Evolutionary conservation across 306 rosid genomes (phyloP), one percentile per base, ranked within the genome.

Genomic region (Arachis stenosperma): DNA sequence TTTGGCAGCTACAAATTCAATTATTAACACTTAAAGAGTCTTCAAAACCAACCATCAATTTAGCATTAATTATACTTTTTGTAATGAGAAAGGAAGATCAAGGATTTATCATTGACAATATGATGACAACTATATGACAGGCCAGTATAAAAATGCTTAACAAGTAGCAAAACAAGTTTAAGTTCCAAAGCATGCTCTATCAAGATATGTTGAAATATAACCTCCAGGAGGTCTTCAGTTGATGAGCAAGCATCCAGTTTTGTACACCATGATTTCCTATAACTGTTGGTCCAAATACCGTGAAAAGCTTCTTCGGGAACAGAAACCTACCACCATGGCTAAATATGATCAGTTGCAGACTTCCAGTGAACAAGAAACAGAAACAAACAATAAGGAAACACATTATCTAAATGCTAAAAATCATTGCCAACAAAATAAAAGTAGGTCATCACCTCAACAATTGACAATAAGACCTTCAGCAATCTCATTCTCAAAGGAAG

Each of bases 191-290:
- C 76, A 77, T 40, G 62, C 8, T 74, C 44, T 12, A 60, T 57
- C 54, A 64, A 55, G 33, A 27, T 14, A 69, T 9, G 61, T 68
- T 51, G 80, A 60, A 58, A 36, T 48, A 50, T 60, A 78, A 90
- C 97, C 93, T 90, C 86, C 42, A 90, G 90, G 76, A 90, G 83
- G 67, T 83, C 90, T 82, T 76, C 88, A 9, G 88, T 74, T 9
- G 90, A 85, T 58, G 89, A 83, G 41, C 86, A 78, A 43, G 81
- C 77, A 62, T 59, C 77, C 75, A 90, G 76, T 74, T 79, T 88
- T 39, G 54, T 65, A 29, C 83, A 76, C 97, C 97, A 90, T 63
- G 83, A 80, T 80, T 86, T 79, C 53, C 93, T 83, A 29, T 60
- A 48, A 71, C 53, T 71, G 27, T 83, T 85, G 4, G 82, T 88